A percentile compares a stretch with the other conserved stretches of the same genome.
Conservation (phyloP, 768 basidiomycete species). For the Pleurotus djamor region DNA sequence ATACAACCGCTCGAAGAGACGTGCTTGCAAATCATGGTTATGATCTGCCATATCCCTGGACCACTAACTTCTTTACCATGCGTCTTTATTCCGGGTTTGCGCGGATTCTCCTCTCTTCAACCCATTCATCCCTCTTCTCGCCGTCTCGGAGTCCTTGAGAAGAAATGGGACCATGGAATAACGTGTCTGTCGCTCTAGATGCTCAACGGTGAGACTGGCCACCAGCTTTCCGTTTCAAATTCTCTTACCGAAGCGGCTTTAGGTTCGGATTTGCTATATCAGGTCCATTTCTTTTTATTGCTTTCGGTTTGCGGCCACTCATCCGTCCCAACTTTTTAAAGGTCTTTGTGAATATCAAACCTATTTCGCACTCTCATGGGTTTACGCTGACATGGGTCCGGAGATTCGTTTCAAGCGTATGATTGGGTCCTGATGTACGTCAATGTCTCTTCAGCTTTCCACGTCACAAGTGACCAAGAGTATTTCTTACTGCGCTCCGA, state of each 20-base stretch:
- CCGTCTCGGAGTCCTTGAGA: too few species aligned
- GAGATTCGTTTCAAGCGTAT: conserved; percentile 18
- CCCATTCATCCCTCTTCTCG: too few species aligned
- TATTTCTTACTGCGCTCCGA: too few species aligned
- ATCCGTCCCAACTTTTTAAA: background rate
- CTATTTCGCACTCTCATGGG: background rate
- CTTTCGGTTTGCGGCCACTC: too few species aligned
- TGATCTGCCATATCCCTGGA: too few species aligned
- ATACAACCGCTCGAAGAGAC: background rate
- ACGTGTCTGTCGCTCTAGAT: background rate
- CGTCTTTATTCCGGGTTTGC: too few species aligned
- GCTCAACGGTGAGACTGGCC: background rate
- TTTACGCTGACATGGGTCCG: background rate
- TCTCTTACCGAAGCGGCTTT: background rate
- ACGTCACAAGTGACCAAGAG: too few species aligned
- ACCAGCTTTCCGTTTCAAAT: background rate
- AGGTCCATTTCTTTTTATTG: background rate
- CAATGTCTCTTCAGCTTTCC: background rate
- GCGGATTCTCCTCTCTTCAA: too few species aligned
- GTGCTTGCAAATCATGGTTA: background rate
- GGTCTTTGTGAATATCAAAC: background rate
- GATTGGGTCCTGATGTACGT: conserved; percentile 21
- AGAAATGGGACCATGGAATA: too few species aligned
- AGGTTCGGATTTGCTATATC: background rate
- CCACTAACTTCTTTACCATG: too few species aligned